Evolutionary conservation across 129 eudicot genomes (phyloP), one percentile per base, ranked within the genome.

Genomic region (sunflower (Helianthus annuus)): DNA sequence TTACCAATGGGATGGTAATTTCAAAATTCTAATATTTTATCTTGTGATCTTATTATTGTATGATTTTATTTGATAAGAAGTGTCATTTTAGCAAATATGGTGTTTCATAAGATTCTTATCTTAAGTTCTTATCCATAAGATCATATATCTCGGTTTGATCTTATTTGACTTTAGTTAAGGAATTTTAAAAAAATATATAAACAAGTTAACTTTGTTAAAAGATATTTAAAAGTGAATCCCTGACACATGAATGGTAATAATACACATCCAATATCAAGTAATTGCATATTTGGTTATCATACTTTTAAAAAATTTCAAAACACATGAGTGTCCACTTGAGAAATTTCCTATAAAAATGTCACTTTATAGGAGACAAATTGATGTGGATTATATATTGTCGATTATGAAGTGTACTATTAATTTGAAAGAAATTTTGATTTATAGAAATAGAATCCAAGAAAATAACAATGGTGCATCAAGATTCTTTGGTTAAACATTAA

Each of bases 321-420:
- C 6, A 59, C 19, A 59, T 59, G 65, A 27, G 65, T 59, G 44
- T 59, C 65, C 65, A 59, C 65, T 59, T 29, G 65, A 59, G 65
- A 32, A 59, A 10, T 59, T 22, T 29, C 38, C 5, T 11, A 59
- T 17, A 55, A 55, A 19, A 56, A 56, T 27, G 44, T 29, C 16
- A 29, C 65, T 59, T 59, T 59, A 12, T 32, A 13, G 44, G 44
- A 32, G 65, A 59, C 65, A 59, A 59, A 59, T 59, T 59, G 65
- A 59, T 59, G 65, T 59, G 65, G 42, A 59, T 59, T 29, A 29
- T 32, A 59, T 59, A 10, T 10, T 32, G 32, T 29, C 42, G 8
- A 59, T 59, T 59, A 59, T 12, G 42, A 2, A 16, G 13, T 29
- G 65, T 59, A 59, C 65, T 29, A 59, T 32, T 59, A 29, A 11